Evolutionary conservation across 2,329 filamentous ascomycete genomes (phyloP), one percentile per base, ranked within the genome.

Genomic region (Aureobasidium musti): DNA sequence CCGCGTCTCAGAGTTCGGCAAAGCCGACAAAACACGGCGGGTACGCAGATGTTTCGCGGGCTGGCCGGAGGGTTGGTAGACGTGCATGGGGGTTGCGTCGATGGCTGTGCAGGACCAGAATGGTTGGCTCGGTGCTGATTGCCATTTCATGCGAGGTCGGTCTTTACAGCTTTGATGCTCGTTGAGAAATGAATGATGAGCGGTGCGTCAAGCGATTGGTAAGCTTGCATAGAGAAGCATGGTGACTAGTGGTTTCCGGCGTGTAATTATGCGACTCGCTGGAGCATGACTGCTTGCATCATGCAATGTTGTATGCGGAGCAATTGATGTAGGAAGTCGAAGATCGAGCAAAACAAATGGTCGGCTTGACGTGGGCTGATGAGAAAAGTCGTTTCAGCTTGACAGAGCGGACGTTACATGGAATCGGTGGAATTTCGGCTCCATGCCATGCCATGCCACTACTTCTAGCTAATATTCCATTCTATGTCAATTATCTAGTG

Each of bases 41-140:
- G 47, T 21, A 53, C 43, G 59, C 30, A 33, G 35, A 33, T 45
- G 61, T 64, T 45, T 45, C 61, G 61, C 47, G 49, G 61, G 35
- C 11, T 39, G 61, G 37, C 37, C 60, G 47, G 60, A 41, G 35
- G 23, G 47, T 52, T 41, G 47, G 33, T 21, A 30, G 37, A 52
- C 8, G 21, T 52, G 11, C 45, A 52, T 52, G 60, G 13, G 19
- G 28, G 6, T 61, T 50, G 43, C 30, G 56, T 47, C 28, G 57
- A 49, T 35, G 57, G 43, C 57, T 61, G 28, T 50, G 43, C 28
- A 43, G 43, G 43, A 21, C 19, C 37, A 43, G 17, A 41, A 8
- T 59, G 56, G 57, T 26, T 30, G 26, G 30, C 39, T 14, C 23
- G 21, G 35, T 26, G 53, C 53, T 57, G 13, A 41, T 57, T 14